A percentile compares a stretch with the other conserved stretches of the same genome.
Conservation (phyloP, 495 filamentous ascomycete species). For the Venustampulla echinocandica region DNA sequence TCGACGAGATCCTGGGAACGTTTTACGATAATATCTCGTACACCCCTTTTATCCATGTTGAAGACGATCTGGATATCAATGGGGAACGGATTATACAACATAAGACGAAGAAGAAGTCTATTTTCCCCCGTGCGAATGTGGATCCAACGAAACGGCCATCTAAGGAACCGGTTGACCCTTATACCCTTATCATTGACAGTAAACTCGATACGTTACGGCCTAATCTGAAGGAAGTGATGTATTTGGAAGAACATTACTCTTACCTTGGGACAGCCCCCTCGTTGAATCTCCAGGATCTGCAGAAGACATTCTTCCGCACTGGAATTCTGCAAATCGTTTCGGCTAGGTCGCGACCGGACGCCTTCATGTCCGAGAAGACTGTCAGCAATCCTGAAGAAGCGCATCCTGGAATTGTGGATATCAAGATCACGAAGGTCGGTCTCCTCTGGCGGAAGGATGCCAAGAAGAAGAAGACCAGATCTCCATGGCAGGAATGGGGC, state of each 20-base stretch:
- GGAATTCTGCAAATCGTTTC: constrained; percentile 92
- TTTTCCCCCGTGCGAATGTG: constrained; percentile 59
- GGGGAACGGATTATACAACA: constrained; percentile 65
- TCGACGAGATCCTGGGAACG: constrained; percentile 85
- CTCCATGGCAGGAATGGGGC: constrained; percentile 98
- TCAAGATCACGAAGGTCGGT: constrained; percentile 95
- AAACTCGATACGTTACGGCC: constrained; percentile 76
- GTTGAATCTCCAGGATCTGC: constrained; percentile 67
- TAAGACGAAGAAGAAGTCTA: constrained; percentile 54
- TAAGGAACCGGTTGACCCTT: constrained; percentile 88
- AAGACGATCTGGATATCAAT: constrained; percentile 80
- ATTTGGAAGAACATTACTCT: constrained; percentile 82
- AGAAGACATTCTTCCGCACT: constrained; percentile 81
- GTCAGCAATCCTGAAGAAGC: constrained; percentile 78
- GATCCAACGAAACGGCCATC: constrained; percentile 59
- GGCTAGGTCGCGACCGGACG: constrained; percentile 82
- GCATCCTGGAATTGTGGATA: constrained; percentile 89
- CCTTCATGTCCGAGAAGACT: constrained; percentile 81
- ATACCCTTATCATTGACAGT: constrained; percentile 83
- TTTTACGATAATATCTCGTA: constrained; percentile 98
- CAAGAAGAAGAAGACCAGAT: constrained; percentile 89
- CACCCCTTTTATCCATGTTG: constrained; percentile 93
- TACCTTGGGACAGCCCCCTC: constrained; percentile 68
- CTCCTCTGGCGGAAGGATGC: constrained; percentile 90
- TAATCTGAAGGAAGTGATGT: constrained; percentile 82